These are phyloP conservation scores for Leptosphaerulina australis DNA, from an alignment of 2,329 filamentous ascomycete genomes.

Conservation along the genomic window DNA sequence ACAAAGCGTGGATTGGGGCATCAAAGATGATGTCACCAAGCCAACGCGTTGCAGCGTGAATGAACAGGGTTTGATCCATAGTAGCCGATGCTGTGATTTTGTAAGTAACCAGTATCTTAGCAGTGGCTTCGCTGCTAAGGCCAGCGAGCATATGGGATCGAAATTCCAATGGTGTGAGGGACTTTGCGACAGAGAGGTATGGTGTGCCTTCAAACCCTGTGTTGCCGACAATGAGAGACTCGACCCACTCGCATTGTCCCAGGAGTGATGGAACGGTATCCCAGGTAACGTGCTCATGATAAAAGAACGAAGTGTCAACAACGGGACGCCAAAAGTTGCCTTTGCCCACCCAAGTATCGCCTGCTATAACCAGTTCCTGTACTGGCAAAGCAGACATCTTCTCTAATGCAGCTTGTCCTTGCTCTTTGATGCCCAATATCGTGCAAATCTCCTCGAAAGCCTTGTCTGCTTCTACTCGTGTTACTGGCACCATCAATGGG, in stretches of 20 bases:
- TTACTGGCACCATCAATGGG: background rate
- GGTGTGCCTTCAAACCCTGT: background rate
- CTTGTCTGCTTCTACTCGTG: background rate
- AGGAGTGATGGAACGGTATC: background rate
- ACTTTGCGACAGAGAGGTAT: too few species aligned
- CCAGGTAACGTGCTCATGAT: background rate
- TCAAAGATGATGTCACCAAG: conserved; percentile 55
- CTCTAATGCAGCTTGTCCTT: background rate
- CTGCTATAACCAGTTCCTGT: background rate
- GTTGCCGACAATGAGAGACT: background rate
- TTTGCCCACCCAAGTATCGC: background rate
- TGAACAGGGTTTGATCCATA: conserved; percentile 46
- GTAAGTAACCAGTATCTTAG: too few species aligned
- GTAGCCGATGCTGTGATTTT: too few species aligned
- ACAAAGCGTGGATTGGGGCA: conserved; percentile 28
- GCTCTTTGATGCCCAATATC: background rate
- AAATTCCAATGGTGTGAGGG: too few species aligned
- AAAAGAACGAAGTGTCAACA: background rate
- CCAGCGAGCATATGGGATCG: too few species aligned
- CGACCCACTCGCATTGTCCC: background rate
- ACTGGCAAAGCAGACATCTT: background rate
- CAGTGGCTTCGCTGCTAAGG: too few species aligned
- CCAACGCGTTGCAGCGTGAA: conserved; percentile 48
- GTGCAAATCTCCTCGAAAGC: background rate
- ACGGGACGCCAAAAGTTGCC: background rate